Conservation (phyloP, 176 grass and related monocot species). For the Raddia distichophylla region DNA sequence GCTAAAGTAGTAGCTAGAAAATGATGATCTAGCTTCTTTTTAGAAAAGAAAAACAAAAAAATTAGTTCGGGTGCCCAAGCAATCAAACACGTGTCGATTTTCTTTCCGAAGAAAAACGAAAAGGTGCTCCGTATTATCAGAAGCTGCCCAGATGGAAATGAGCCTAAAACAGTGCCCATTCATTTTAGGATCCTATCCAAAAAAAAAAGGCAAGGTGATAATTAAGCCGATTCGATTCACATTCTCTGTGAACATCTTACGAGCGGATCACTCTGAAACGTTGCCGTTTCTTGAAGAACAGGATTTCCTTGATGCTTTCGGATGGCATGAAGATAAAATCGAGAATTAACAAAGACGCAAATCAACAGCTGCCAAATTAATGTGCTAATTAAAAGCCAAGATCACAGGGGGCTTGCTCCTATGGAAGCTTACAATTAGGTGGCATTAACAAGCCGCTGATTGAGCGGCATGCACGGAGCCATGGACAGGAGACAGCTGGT, state of each 20-base stretch:
- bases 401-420: background rate
- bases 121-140: background rate
- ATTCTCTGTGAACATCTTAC: background rate
- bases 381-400: background rate
- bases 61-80: background rate
- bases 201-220: background rate
- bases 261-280: background rate
- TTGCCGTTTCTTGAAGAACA: background rate
- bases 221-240: background rate
- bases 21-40: background rate
- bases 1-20: background rate
- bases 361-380: background rate
- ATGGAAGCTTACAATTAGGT: background rate
- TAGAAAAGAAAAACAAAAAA: too few species aligned
- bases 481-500: background rate
- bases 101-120: background rate
- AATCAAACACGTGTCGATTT: background rate
- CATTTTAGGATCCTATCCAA: background rate
- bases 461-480: background rate
- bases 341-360: background rate
- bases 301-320: too few species aligned
- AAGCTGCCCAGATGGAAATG: background rate
- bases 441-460: background rate
- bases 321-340: background rate
- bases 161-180: background rate